Percentiles rank a stretch among this genome's conserved stretches.
Evolutionary conservation across 352 stramenopile species (phyloP).

Genomic region (Globisporangium iwayamae): DNA sequence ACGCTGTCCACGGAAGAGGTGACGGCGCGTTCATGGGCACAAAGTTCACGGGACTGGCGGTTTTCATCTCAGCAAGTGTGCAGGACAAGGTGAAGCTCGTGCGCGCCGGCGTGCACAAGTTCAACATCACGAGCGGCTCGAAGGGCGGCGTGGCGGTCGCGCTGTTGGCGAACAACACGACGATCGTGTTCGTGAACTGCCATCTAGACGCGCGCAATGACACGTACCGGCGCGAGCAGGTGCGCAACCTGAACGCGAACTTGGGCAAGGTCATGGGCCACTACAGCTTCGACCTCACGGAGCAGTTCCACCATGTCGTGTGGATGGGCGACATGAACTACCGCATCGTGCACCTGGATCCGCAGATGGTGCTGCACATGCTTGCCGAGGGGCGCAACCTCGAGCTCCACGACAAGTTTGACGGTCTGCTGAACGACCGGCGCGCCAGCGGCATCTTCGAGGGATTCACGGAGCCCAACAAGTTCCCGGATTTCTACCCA

Average conservation of each 20-base stretch:
- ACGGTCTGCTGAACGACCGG: slow-evolving; percentile 78
- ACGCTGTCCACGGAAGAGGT: slow-evolving; percentile 73
- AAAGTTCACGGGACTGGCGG: slow-evolving; percentile 82
- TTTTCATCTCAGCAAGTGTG: slow-evolving; percentile 63
- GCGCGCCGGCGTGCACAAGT: slow-evolving; percentile 72
- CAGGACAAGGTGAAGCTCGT: slow-evolving; percentile 70
- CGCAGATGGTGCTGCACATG: slow-evolving; percentile 76
- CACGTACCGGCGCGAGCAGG: slow-evolving; percentile 78
- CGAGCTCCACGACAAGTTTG: slow-evolving; percentile 83
- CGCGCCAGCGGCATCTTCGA: slow-evolving; percentile 73
- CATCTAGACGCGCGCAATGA: slow-evolving; percentile 83
- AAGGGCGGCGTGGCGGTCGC: slow-evolving; percentile 79
- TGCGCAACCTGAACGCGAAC: slow-evolving; percentile 71
- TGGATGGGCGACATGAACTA: slow-evolving; percentile 91
- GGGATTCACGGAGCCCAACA: slow-evolving; percentile 76
- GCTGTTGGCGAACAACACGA: slow-evolving; percentile 71
- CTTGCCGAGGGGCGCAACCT: slow-evolving; percentile 69
- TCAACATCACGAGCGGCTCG: slow-evolving; percentile 74
- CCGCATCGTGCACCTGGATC: slow-evolving; percentile 71
- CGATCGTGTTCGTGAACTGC: slow-evolving; percentile 83
- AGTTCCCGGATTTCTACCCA: slow-evolving; percentile 86
- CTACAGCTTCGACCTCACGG: slow-evolving; percentile 74
- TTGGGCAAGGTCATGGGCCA: slow-evolving; percentile 80
- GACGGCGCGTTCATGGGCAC: slow-evolving; percentile 80
- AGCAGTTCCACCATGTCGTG: slow-evolving; percentile 88